Percentiles rank a stretch among this genome's conserved stretches.
These are phyloP conservation scores for Acanthamoeba healyi DNA, from an alignment of 208 protist genomes.

Conservation along the genomic window DNA sequence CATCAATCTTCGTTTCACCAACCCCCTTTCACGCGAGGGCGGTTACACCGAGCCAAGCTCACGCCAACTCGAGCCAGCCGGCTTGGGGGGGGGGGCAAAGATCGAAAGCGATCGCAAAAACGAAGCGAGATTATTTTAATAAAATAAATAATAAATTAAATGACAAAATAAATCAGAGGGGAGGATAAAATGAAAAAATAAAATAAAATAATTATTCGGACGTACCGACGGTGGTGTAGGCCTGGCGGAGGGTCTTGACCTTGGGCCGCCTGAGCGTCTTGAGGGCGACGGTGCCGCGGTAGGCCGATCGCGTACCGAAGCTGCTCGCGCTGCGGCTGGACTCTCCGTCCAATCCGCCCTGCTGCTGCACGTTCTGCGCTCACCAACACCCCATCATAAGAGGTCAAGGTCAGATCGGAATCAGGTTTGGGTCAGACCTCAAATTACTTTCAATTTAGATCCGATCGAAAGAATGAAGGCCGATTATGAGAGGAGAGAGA, in stretches of 20 bases:
- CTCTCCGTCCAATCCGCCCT: constrained; percentile 1
- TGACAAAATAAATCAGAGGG: not conserved
- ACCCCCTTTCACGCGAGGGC: too few relatives aligned
- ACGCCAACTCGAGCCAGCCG: not conserved
- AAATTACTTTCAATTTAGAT: too few relatives aligned
- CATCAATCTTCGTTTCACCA: too few relatives aligned
- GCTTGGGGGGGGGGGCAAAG: not conserved
- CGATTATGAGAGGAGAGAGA: not conserved
- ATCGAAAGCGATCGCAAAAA: not conserved
- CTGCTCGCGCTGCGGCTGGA: constrained; percentile 2
- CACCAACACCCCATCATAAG: not conserved
- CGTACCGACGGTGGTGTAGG: constrained; percentile 55
- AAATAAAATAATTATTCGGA: not conserved
- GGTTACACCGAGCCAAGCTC: too few relatives aligned
- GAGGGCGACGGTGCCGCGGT: constrained; percentile 52
- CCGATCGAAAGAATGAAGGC: too few relatives aligned
- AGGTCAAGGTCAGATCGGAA: not conserved
- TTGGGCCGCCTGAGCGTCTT: constrained; percentile 69
- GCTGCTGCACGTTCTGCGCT: not conserved
- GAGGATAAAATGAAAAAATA: not conserved
- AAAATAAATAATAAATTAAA: not conserved
- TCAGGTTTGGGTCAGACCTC: not conserved
- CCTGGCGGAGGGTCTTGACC: constrained; percentile 66
- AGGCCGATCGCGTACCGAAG: constrained; percentile 36
- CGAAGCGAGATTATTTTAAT: not conserved